Conservation (phyloP, 192 early-diverging fungal species). For the Coemansia sp. region DNA sequence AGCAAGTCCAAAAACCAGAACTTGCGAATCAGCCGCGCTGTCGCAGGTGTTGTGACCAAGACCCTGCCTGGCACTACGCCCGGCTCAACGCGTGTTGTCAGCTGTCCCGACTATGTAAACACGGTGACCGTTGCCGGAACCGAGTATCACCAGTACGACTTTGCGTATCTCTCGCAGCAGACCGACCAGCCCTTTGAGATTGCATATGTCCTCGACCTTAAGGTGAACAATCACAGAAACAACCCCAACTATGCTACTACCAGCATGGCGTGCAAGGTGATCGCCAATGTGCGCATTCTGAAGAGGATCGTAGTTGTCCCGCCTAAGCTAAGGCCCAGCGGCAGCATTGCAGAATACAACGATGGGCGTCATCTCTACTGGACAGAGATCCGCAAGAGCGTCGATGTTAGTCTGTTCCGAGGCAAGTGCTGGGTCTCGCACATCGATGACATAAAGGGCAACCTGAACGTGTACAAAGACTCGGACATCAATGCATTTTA, state of each 20-base stretch:
- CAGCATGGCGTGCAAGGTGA: background rate
- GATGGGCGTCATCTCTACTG: constrained; percentile 55
- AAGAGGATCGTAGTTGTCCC: constrained; percentile 35
- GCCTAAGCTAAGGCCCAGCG: constrained; percentile 14
- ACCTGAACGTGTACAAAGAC: constrained; percentile 54
- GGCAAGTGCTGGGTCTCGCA: constrained; percentile 62
- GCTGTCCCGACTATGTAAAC: constrained; percentile 14
- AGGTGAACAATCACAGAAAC: background rate
- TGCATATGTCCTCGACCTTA: constrained; percentile 53
- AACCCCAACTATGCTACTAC: background rate
- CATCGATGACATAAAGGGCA: constrained; percentile 26
- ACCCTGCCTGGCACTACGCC: constrained; percentile 16
- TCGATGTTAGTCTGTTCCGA: constrained; percentile 38
- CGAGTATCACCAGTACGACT: constrained; percentile 58
- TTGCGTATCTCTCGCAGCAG: constrained; percentile 56
- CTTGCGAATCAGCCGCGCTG: constrained; percentile 18
- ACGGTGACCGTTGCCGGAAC: constrained; percentile 26
- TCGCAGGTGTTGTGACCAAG: constrained; percentile 5
- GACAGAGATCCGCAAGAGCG: constrained; percentile 25
- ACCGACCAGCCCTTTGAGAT: constrained; percentile 54
- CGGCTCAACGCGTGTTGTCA: background rate
- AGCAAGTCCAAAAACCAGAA: constrained; percentile 15
- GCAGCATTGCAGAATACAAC: constrained; percentile 14
- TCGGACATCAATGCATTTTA: constrained; percentile 53
- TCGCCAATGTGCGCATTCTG: constrained; percentile 46